These are phyloP conservation scores for Mesembryanthemum crystallinum DNA, from an alignment of 148 eudicot genomes.

Conservation along the genomic window DNA sequence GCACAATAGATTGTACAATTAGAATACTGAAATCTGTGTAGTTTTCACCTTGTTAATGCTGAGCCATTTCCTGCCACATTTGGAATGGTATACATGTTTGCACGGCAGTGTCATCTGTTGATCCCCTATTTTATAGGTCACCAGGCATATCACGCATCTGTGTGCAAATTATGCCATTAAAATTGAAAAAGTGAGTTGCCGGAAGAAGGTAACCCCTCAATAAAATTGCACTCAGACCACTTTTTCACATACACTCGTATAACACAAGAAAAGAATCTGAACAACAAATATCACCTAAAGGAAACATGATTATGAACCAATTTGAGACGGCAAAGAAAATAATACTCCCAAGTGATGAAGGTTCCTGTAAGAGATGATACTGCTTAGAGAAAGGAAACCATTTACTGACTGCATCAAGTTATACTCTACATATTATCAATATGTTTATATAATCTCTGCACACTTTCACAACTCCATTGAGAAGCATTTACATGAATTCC, in stretches of 20 bases:
- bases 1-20: not conserved
- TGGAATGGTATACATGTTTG: slow-evolving; percentile 66
- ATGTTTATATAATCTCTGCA: no score
- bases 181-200: not conserved
- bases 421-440: no score
- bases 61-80: slow-evolving; percentile 76
- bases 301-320: not conserved
- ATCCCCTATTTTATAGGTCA: slow-evolving; percentile 73
- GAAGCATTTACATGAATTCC: not conserved
- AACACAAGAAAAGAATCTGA: not conserved
- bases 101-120: slow-evolving; percentile 64
- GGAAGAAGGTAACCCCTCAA: not conserved
- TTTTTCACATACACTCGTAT: not conserved
- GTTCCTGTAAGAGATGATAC: no score
- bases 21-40: not conserved
- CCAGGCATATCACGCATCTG: slow-evolving; percentile 77
- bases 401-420: no score
- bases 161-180: not conserved
- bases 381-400: no score
- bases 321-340: slow-evolving; percentile 10
- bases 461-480: not conserved
- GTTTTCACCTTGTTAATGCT: slow-evolving; percentile 63
- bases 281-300: not conserved
- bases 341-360: not conserved
- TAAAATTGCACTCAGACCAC: not conserved